A percentile compares a stretch with the other conserved stretches of the same genome.
Conservation (phyloP, 192 early-diverging fungal genomes). For the Entomortierella parvispora region DNA sequence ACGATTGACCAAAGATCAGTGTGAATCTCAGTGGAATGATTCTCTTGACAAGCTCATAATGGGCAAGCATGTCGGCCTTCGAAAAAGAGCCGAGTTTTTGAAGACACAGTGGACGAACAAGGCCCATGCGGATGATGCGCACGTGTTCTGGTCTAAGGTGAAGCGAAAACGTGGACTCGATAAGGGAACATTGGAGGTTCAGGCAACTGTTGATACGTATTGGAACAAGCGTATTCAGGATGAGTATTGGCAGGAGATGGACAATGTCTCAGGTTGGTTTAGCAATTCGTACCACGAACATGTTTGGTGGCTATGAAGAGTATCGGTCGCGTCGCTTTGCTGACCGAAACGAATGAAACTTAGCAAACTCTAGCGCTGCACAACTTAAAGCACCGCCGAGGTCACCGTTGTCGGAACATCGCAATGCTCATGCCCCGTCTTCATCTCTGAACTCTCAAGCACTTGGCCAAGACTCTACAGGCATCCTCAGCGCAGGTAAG, state of each 20-base stretch:
- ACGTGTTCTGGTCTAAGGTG: constrained; percentile 18
- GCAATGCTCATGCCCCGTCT: constrained; percentile 1
- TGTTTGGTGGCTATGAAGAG: background rate
- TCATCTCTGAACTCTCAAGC: background rate
- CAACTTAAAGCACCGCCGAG: constrained; percentile 1
- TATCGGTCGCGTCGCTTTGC: background rate
- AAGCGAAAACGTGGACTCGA: constrained; percentile 23
- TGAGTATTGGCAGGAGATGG: constrained; percentile 16
- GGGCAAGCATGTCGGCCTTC: constrained; percentile 13
- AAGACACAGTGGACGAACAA: constrained; percentile 24
- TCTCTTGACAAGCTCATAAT: constrained; percentile 13
- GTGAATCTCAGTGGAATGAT: constrained; percentile 28
- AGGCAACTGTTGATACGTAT: constrained; percentile 8
- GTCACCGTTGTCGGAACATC: constrained; percentile 5
- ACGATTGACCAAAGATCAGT: constrained; percentile 27
- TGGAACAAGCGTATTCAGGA: constrained; percentile 20
- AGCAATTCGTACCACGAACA: background rate
- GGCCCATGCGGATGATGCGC: constrained; percentile 14
- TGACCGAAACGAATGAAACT: constrained; percentile 5
- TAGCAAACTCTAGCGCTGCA: background rate
- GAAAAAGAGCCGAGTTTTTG: constrained; percentile 11
- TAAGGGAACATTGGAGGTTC: constrained; percentile 14
- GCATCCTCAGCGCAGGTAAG: too few relatives aligned
- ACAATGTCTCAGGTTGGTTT: constrained; percentile 13
- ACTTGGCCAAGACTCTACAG: too few relatives aligned